phyloP scores from a whole-genome alignment of 257 asterid genomes.

The Rhazya stricta region DNA sequence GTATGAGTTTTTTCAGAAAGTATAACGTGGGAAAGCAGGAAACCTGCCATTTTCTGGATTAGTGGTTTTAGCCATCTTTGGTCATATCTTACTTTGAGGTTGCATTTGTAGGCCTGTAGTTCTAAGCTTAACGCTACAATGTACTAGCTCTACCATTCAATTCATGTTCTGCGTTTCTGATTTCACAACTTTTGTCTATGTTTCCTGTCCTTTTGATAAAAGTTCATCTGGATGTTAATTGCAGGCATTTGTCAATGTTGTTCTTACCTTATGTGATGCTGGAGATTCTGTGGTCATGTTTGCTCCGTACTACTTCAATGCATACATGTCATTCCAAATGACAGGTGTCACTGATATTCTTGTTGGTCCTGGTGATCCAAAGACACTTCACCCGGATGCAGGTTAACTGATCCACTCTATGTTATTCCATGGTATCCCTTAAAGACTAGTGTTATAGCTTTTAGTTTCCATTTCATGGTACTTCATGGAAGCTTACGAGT shows the following conservation, averaged over 20 bases:
- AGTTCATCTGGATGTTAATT: constrained; percentile 14
- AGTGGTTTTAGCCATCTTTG: not conserved
- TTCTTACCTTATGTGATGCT: constrained; percentile 85
- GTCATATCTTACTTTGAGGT: not conserved
- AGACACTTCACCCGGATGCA: constrained; percentile 97
- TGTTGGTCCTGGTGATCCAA: constrained; percentile 77
- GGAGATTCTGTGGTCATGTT: constrained; percentile 90
- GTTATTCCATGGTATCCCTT: not conserved
- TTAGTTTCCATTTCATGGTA: not conserved
- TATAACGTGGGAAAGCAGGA: not conserved
- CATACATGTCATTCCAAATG: constrained; percentile 97
- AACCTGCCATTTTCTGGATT: not conserved
- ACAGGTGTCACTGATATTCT: constrained; percentile 90
- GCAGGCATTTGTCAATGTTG: constrained; percentile 93
- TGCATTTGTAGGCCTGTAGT: not conserved
- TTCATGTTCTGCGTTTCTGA: not conserved
- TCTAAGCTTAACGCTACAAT: not conserved
- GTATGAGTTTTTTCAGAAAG: too few species aligned
- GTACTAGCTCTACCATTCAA: not conserved
- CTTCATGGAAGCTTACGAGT: not conserved
- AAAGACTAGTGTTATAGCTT: not conserved
- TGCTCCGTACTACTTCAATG: constrained; percentile 96
- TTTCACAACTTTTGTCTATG: not conserved
- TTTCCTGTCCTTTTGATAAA: not conserved
- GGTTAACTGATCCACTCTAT: constrained; percentile 33